A percentile compares a stretch with the other conserved stretches of the same genome.
Evolutionary conservation across 257 asterid species (phyloP).

Genomic region (Solanum pinnatisectum): DNA sequence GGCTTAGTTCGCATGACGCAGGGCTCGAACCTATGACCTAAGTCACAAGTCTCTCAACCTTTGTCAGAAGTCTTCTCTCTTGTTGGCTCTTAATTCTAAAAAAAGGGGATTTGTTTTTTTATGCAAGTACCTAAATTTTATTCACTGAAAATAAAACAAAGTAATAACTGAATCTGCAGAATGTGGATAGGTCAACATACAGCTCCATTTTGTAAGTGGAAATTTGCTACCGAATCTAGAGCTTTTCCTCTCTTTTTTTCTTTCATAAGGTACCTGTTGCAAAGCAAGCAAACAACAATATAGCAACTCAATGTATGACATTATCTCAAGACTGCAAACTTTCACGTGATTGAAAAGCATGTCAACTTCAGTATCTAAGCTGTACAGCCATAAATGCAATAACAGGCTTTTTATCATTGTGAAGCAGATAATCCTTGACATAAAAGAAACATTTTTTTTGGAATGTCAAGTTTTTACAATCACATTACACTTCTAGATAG

Average conservation of each 20-base stretch:
- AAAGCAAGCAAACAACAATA: background rate
- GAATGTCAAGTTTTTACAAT: background rate
- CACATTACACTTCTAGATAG: background rate
- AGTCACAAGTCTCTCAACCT: background rate
- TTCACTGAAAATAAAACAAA: background rate
- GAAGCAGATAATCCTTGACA: background rate
- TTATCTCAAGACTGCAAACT: background rate
- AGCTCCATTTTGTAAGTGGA: slow-evolving; percentile 98
- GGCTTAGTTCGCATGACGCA: background rate
- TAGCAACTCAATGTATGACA: background rate
- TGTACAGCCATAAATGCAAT: background rate
- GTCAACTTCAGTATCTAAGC: background rate
- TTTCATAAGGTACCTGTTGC: slow-evolving; percentile 67
- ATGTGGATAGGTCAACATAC: slow-evolving; percentile 34
- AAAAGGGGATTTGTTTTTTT: background rate
- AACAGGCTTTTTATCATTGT: background rate
- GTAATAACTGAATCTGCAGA: background rate
- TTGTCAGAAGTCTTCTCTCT: background rate
- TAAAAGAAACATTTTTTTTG: background rate
- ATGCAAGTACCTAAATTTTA: background rate
- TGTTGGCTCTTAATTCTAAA: background rate
- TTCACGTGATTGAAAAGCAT: background rate
- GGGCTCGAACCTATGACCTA: background rate
- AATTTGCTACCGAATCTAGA: slow-evolving; percentile 88
- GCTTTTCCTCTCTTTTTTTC: slow-evolving; percentile 96